Base-by-base conservation (phyloP, 2,329 filamentous ascomycete species). In the Sclerotinia glacialis region DNA sequence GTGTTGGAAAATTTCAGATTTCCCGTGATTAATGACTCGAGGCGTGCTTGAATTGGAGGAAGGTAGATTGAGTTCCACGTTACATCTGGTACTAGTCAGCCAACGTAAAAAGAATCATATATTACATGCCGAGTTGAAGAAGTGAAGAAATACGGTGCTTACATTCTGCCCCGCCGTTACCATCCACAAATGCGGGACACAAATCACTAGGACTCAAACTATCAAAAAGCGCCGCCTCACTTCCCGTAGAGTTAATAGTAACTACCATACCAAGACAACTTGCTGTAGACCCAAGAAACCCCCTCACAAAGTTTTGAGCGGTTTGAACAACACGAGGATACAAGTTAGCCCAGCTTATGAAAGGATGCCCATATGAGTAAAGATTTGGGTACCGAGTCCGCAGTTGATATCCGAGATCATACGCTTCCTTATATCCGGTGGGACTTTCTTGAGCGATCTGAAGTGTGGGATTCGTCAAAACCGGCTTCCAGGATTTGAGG, bases 341-440 rank as follows among this genome's bases (percentile, higher is more conserved):
- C 71, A 86, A 84, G 74, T 90, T 90, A 23, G 86, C 82, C 85
- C 86, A 90, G 8, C 87, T 82, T 11, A 83, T 78, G 71, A 89
- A 88, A 1, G 79, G 78, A 0, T 77, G 60, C 2, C 71, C 72
- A 42, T 74, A 79, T 1, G 74, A 71, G 70, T 85, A 84, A 23
- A 89, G 79, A 47, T 82, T 75, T 0, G 81, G 79, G 71, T 59
- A 78, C 75, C 80, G 78, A 1, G 79, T 83, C 52, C 82, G 76
- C 61, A 85, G 78, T 3, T 78, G 78, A 65, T 85, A 83, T 7
- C 84, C 85, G 75, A 87, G 78, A 67, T 85, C 83, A 50, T 82
- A 80, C 0, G 83, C 76, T 74, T 90, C 88, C 70, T 87, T 87
- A 72, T 84, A 86, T 0, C 88, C 88, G 1, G 86, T 88, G 7